These are phyloP conservation scores for Phialophora verrucosa DNA, from an alignment of 2,329 filamentous ascomycete species.

Conservation along the genomic window DNA sequence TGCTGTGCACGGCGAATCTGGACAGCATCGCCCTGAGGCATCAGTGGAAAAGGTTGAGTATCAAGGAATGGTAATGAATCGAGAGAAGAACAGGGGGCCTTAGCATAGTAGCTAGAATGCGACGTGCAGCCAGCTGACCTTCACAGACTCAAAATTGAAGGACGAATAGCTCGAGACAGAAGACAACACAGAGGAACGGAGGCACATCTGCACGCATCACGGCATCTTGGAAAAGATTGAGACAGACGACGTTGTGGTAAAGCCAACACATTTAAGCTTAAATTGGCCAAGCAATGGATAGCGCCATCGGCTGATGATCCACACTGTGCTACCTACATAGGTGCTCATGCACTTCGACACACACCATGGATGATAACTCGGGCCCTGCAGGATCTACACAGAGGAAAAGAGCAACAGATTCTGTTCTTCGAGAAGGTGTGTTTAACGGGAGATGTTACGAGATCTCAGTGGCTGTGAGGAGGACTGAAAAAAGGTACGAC, in stretches of 20 bases:
- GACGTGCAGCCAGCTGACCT: background rate
- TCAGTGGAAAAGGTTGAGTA: background rate
- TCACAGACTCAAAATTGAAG: background rate
- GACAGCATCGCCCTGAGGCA: background rate
- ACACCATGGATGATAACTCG: background rate
- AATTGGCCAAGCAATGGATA: background rate
- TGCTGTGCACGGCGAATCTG: background rate
- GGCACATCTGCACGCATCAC: background rate
- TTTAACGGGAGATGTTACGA: background rate
- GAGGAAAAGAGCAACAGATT: background rate
- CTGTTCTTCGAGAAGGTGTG: background rate
- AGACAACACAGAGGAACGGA: background rate
- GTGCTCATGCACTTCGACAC: background rate
- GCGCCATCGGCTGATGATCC: background rate
- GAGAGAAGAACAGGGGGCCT: background rate
- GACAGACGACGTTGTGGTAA: background rate
- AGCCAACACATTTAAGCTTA: background rate
- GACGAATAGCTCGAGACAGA: background rate
- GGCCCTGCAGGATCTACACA: background rate
- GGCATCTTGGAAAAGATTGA: background rate
- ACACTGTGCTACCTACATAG: background rate
- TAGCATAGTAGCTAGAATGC: background rate
- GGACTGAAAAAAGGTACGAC: background rate
- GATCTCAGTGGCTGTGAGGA: background rate
- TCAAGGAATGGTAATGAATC: background rate